Evolutionary conservation across 169 alveolate species (phyloP).

Genomic region (Plasmodium relictum): DNA sequence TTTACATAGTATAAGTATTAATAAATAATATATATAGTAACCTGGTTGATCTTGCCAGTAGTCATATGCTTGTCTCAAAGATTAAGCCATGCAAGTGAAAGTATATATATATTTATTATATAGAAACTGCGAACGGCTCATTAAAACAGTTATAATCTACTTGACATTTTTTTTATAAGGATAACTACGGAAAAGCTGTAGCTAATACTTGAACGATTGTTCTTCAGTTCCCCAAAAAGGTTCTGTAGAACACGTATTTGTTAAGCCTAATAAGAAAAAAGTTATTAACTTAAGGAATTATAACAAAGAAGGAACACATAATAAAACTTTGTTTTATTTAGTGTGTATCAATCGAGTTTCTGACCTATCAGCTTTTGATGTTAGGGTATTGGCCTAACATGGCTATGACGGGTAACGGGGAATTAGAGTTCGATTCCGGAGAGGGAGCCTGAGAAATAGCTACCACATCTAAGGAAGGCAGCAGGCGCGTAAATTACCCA

Average conservation of each 20-base stretch:
- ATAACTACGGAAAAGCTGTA: slow-evolving; percentile 79
- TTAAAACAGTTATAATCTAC: slow-evolving; percentile 86
- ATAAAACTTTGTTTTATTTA: slow-evolving; percentile 27
- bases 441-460: slow-evolving; percentile 97
- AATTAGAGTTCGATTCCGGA: slow-evolving; percentile 97
- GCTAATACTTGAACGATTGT: slow-evolving; percentile 65
- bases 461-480: slow-evolving; percentile 97
- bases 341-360: slow-evolving; percentile 77
- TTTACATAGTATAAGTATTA: neutral
- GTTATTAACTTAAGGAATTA: too few relatives aligned
- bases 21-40: slow-evolving; percentile 80
- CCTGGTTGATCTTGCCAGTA: slow-evolving; percentile 99
- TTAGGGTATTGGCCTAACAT: slow-evolving; percentile 94
- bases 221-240: too few relatives aligned
- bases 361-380: slow-evolving; percentile 89
- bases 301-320: slow-evolving; percentile 75
- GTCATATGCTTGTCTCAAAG: slow-evolving; percentile 97
- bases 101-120: slow-evolving; percentile 78
- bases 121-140: slow-evolving; percentile 89
- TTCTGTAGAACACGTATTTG: too few relatives aligned
- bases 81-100: slow-evolving; percentile 96
- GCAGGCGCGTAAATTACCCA: slow-evolving; percentile 97
- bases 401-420: slow-evolving; percentile 96
- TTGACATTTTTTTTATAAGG: slow-evolving; percentile 56
- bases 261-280: too few relatives aligned